phyloP scores from a whole-genome alignment of 2,329 filamentous ascomycete genomes.

The Bisporella sp. region DNA sequence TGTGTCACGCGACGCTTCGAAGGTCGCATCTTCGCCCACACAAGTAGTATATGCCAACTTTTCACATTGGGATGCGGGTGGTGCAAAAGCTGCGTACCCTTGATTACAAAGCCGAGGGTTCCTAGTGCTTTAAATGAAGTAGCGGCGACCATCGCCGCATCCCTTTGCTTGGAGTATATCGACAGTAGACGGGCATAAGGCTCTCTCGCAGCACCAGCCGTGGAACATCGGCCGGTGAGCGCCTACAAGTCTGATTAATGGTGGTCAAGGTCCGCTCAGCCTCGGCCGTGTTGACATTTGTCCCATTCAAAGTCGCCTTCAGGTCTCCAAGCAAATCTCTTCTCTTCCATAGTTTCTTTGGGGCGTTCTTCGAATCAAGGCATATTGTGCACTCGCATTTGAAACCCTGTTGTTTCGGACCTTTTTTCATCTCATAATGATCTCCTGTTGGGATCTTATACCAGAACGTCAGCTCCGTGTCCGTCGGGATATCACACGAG shows the following conservation, averaged over 20 bases:
- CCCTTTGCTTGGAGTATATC: too few species aligned
- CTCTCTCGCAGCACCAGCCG: constrained; percentile 7
- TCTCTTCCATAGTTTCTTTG: constrained; percentile 2
- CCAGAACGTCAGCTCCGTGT: constrained; percentile 12
- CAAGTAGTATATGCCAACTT: constrained; percentile 8
- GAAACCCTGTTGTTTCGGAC: constrained; percentile 7
- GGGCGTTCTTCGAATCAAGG: constrained; percentile 1
- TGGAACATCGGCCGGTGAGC: constrained; percentile 1
- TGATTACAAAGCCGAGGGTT: not conserved
- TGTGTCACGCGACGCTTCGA: constrained; percentile 5
- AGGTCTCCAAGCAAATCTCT: constrained; percentile 4
- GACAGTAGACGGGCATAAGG: constrained; percentile 5
- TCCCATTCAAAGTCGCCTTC: constrained; percentile 1
- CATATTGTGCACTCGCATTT: constrained; percentile 10
- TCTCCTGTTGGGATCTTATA: constrained; percentile 6
- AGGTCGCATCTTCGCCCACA: constrained; percentile 12
- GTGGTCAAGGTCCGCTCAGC: constrained; percentile 3
- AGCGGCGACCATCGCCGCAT: too few species aligned
- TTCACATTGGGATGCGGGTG: not conserved
- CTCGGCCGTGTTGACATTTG: constrained; percentile 2
- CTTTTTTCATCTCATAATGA: constrained; percentile 4
- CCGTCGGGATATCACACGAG: constrained; percentile 6
- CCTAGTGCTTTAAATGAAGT: too few species aligned
- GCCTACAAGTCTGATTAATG: constrained; percentile 5
- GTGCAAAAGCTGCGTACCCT: constrained; percentile 1